phyloP scores from a whole-genome alignment of 306 rosid genomes.

The Prinsepia uniflora region DNA sequence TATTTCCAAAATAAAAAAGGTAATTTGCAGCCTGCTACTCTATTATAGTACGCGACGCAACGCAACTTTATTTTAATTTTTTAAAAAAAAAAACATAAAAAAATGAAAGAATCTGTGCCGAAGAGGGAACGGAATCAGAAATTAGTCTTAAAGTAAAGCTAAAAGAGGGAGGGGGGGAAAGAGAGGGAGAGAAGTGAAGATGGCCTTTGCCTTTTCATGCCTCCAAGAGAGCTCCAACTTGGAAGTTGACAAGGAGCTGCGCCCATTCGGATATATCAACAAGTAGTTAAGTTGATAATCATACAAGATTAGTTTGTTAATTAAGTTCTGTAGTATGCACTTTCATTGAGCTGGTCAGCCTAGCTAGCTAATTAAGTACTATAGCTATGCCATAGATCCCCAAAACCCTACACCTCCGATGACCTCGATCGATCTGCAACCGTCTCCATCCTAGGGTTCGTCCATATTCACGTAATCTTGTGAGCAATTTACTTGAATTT shows the following conservation, averaged over 20 bases:
- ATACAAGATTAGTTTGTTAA: neutral
- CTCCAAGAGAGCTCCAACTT: conserved; percentile 31
- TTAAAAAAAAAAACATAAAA: neutral
- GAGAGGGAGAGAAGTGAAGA: conserved; percentile 13
- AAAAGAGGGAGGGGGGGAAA: neutral
- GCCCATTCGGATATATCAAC: conserved; percentile 40
- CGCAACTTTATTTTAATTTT: no score
- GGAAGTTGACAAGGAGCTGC: conserved; percentile 29
- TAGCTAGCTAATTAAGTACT: neutral
- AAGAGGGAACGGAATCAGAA: conserved; percentile 14
- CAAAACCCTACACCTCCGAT: neutral
- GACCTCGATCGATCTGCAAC: neutral
- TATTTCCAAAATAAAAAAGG: neutral
- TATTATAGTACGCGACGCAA: neutral
- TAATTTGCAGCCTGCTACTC: neutral
- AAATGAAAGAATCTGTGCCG: conserved; percentile 1
- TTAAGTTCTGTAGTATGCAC: neutral
- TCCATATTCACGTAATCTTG: neutral
- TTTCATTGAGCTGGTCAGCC: neutral
- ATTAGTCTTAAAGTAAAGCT: conserved; percentile 24
- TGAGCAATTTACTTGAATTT: no score
- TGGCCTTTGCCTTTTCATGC: conserved; percentile 40
- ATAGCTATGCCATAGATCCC: neutral
- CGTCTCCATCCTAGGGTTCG: conserved; percentile 38
- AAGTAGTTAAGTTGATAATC: neutral